Evolutionary conservation across 345 rosid genomes (phyloP).

Genomic region (Populus alba): DNA sequence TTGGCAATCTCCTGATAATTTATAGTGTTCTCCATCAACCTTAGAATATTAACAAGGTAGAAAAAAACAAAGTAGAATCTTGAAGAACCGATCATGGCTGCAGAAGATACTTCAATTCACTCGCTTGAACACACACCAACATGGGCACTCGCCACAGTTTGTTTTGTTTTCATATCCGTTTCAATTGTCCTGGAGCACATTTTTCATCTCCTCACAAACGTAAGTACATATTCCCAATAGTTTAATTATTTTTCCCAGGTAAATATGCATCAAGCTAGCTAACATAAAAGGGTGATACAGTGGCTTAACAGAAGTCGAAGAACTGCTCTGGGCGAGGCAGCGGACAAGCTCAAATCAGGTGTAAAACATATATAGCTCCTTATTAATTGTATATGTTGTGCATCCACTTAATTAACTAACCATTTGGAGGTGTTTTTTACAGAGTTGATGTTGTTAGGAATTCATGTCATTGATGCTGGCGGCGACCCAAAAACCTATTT

Average conservation of each 20-base stretch:
- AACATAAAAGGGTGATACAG: neutral
- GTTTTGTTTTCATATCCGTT: slow-evolving; percentile 24
- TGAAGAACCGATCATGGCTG: neutral
- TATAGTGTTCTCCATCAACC: neutral
- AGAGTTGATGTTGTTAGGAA: slow-evolving; percentile 28
- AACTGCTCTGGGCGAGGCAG: slow-evolving; percentile 19
- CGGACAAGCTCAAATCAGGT: slow-evolving; percentile 29
- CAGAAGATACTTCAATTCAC: neutral
- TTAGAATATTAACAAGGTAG: neutral
- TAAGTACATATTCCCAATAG: neutral
- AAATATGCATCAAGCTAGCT: neutral
- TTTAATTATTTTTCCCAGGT: neutral
- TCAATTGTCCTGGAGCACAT: slow-evolving; percentile 30
- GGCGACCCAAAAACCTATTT: slow-evolving; percentile 2
- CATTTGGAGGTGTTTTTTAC: neutral
- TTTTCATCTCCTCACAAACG: slow-evolving; percentile 23
- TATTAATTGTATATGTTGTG: neutral
- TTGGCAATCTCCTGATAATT: neutral
- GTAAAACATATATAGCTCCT: neutral
- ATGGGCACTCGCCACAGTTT: slow-evolving; percentile 39
- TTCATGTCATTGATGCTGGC: slow-evolving; percentile 25
- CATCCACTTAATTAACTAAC: neutral
- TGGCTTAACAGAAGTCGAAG: slow-evolving; percentile 21
- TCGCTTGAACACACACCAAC: slow-evolving; percentile 37
- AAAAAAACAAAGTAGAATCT: neutral